Percentiles rank a stretch among this genome's conserved stretches.
Conservation (phyloP, 1,139 yeast species). For the Yamadazyma atmosphaerica region DNA sequence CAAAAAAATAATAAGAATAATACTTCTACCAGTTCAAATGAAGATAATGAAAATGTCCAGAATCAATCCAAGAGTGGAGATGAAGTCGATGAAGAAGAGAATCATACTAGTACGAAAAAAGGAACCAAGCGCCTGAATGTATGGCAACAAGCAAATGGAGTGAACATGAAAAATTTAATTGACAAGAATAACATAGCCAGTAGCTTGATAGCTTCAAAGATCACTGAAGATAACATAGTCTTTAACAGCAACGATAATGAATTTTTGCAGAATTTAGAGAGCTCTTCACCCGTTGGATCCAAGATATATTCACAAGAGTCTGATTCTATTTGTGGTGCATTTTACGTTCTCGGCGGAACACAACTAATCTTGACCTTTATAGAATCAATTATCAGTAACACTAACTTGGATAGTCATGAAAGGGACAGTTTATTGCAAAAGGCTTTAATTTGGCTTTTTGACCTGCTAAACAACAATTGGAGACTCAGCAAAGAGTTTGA, state of each 20-base stretch:
- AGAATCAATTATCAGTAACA: constrained; percentile 21
- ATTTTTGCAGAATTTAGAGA: constrained; percentile 17
- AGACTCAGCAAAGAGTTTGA: constrained; percentile 43
- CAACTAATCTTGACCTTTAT: constrained; percentile 31
- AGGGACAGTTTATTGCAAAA: constrained; percentile 25
- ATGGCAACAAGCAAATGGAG: constrained; percentile 12
- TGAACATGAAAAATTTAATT: constrained; percentile 9
- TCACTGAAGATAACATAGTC: constrained; percentile 29
- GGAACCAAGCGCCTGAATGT: neutral
- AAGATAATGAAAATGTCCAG: neutral
- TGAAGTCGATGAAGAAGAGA: neutral
- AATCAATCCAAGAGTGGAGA: neutral
- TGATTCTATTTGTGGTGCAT: constrained; percentile 29
- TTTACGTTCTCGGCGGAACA: constrained; percentile 41
- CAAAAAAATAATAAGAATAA: neutral
- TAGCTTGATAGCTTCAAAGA: constrained; percentile 18
- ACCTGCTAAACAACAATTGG: constrained; percentile 36
- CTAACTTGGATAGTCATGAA: constrained; percentile 11
- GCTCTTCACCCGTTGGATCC: constrained; percentile 13
- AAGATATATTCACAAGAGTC: constrained; percentile 25
- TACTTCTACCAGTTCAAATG: neutral
- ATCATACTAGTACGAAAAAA: neutral
- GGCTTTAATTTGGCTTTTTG: constrained; percentile 26
- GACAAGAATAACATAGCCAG: constrained; percentile 24
- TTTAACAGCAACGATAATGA: constrained; percentile 31